These are phyloP conservation scores for Saccharomyces pastorianus DNA, from an alignment of 1,139 yeast genomes.

Conservation along the genomic window DNA sequence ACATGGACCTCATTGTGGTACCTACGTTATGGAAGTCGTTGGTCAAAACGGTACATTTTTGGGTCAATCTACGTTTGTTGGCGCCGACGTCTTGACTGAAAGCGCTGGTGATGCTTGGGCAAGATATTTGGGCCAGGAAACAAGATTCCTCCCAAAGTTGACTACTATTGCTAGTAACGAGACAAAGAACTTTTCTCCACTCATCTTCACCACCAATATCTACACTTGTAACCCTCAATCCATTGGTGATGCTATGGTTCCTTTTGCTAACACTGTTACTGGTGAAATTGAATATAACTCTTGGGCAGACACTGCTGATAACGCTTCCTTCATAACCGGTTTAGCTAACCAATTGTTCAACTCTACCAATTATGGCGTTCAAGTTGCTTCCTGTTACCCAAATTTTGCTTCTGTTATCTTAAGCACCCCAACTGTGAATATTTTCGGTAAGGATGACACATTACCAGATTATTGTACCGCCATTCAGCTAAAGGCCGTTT, in stretches of 20 bases:
- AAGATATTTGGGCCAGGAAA: slow-evolving; percentile 9
- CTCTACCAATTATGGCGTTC: slow-evolving; percentile 11
- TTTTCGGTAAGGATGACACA: slow-evolving; percentile 8
- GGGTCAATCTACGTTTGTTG: slow-evolving; percentile 11
- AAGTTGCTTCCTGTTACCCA: slow-evolving; percentile 10
- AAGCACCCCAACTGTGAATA: slow-evolving; percentile 11
- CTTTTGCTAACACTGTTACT: slow-evolving; percentile 10
- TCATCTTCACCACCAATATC: slow-evolving; percentile 9
- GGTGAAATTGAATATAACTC: slow-evolving; percentile 10
- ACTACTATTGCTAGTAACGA: slow-evolving; percentile 12
- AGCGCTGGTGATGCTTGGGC: slow-evolving; percentile 13
- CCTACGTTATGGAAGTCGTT: slow-evolving; percentile 10
- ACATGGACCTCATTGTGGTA: slow-evolving; percentile 14
- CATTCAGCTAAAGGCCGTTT: slow-evolving; percentile 10
- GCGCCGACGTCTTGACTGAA: slow-evolving; percentile 9
- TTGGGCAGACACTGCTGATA: slow-evolving; percentile 9
- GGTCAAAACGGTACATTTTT: slow-evolving; percentile 8
- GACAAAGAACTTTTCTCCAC: slow-evolving; percentile 10
- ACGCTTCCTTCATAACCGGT: slow-evolving; percentile 7
- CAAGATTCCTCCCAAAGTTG: slow-evolving; percentile 8
- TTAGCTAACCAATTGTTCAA: slow-evolving; percentile 10
- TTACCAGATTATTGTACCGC: slow-evolving; percentile 10
- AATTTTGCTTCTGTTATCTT: slow-evolving; percentile 8
- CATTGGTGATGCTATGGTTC: slow-evolving; percentile 8
- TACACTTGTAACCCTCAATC: slow-evolving; percentile 12